Percentiles rank a stretch among this genome's conserved stretches.
These are phyloP conservation scores for Cystobasidium tubakii DNA, from an alignment of 768 basidiomycete genomes.

Conservation along the genomic window DNA sequence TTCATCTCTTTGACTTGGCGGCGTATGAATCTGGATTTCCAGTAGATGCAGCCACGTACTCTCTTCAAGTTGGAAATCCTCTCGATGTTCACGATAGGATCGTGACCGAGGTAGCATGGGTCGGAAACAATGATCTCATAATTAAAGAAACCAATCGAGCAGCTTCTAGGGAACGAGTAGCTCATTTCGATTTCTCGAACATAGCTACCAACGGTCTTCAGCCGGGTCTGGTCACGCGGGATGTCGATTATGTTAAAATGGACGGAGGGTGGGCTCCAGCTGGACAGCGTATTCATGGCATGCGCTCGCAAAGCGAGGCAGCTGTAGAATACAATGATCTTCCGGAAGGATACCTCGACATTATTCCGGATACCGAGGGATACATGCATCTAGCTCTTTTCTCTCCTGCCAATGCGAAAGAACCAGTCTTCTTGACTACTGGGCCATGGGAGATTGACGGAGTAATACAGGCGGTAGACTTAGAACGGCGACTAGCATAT, in stretches of 20 bases:
- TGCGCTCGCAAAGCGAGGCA: not conserved
- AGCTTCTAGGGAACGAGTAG: constrained; percentile 70
- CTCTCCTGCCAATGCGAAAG: constrained; percentile 63
- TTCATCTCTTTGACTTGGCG: constrained; percentile 73
- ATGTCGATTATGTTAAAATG: constrained; percentile 76
- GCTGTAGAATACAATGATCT: constrained; percentile 48
- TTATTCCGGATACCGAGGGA: constrained; percentile 73
- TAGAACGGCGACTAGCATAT: constrained; percentile 65
- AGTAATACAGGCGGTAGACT: constrained; percentile 67
- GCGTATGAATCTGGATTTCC: constrained; percentile 56
- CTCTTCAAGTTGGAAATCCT: constrained; percentile 3
- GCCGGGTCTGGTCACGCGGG: constrained; percentile 60
- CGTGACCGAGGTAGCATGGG: constrained; percentile 79
- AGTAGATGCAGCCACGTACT: not conserved
- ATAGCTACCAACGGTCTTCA: constrained; percentile 41
- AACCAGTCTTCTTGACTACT: constrained; percentile 73
- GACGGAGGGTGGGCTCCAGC: constrained; percentile 93
- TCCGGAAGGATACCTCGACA: constrained; percentile 74
- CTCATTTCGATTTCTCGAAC: constrained; percentile 62
- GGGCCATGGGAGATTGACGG: constrained; percentile 86
- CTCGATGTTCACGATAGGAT: constrained; percentile 57
- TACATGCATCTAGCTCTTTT: constrained; percentile 91
- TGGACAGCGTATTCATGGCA: constrained; percentile 53
- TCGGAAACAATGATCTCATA: constrained; percentile 65
- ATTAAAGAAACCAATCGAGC: constrained; percentile 82